Evolutionary conservation across 176 grass and related monocot species (phyloP).

Genomic region (Ananas comosus): DNA sequence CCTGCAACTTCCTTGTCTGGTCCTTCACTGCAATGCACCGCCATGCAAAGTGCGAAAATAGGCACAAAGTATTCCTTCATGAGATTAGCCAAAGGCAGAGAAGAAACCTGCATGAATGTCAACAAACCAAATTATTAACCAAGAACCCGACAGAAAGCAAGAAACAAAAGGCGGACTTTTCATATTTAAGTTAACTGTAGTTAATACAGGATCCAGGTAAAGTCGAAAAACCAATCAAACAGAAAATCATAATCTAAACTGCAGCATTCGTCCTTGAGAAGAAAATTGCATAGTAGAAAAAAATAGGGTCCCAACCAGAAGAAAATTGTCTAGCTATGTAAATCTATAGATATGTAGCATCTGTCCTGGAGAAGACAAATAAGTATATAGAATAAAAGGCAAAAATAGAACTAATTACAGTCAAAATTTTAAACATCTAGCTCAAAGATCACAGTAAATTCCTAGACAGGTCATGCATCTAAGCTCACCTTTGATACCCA

Average conservation of each 20-base stretch:
- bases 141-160: neutral
- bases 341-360: too few relatives aligned
- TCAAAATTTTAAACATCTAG: neutral
- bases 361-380: too few relatives aligned
- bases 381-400: too few relatives aligned
- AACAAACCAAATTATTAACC: conserved; percentile 12
- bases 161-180: neutral
- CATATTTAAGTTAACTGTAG: too few relatives aligned
- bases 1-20: conserved; percentile 60
- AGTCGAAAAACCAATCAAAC: too few relatives aligned
- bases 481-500: conserved; percentile 75
- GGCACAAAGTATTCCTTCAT: conserved; percentile 74
- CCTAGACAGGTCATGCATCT: neutral
- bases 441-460: neutral
- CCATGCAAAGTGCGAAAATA: conserved; percentile 82
- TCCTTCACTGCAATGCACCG: conserved; percentile 41
- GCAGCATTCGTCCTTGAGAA: too few relatives aligned
- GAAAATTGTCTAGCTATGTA: too few relatives aligned
- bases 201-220: too few relatives aligned
- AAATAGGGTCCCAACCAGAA: too few relatives aligned
- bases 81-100: conserved; percentile 50
- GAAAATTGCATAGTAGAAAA: too few relatives aligned
- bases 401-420: neutral
- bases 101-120: conserved; percentile 53
- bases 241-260: too few relatives aligned